A percentile compares a stretch with the other conserved stretches of the same genome.
phyloP scores from a whole-genome alignment of 768 basidiomycete genomes.

The Macrolepiota fuliginosa region DNA sequence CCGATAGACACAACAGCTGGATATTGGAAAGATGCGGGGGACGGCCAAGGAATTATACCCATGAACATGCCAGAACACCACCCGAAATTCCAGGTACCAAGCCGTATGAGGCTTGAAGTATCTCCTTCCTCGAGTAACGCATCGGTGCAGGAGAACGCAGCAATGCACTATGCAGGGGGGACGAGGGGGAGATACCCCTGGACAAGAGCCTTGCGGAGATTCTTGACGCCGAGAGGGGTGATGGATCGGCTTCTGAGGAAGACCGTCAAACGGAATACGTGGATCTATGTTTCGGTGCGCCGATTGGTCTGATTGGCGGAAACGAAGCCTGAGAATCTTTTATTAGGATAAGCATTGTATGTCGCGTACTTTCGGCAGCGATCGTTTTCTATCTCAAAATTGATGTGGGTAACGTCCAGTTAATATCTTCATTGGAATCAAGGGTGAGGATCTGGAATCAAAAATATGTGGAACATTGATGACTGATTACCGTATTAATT shows the following conservation, averaged over 20 bases:
- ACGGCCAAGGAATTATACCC: constrained; percentile 52
- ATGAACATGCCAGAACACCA: constrained; percentile 24
- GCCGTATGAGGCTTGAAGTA: neutral
- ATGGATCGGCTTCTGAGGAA: constrained; percentile 54
- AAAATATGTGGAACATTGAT: neutral
- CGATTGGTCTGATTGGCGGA: neutral
- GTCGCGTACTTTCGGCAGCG: constrained; percentile 15
- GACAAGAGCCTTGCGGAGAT: constrained; percentile 36
- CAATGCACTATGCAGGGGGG: constrained; percentile 40
- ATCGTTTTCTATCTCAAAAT: neutral
- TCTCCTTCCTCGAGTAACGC: constrained; percentile 19
- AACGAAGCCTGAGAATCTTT: neutral
- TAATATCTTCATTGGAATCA: constrained; percentile 69
- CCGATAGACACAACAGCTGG: constrained; percentile 60
- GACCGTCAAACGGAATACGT: constrained; percentile 58
- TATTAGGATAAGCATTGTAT: constrained; percentile 51
- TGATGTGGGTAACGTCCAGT: constrained; percentile 27
- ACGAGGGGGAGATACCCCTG: constrained; percentile 31
- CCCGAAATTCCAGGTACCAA: constrained; percentile 8
- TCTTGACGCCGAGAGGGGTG: constrained; percentile 50
- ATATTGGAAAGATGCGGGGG: constrained; percentile 60
- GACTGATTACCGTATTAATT: neutral
- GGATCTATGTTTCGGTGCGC: constrained; percentile 66
- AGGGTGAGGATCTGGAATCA: constrained; percentile 31
- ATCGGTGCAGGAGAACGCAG: constrained; percentile 27